Evolutionary conservation across 257 asterid species (phyloP).

Genomic region (Jacaranda copaia): DNA sequence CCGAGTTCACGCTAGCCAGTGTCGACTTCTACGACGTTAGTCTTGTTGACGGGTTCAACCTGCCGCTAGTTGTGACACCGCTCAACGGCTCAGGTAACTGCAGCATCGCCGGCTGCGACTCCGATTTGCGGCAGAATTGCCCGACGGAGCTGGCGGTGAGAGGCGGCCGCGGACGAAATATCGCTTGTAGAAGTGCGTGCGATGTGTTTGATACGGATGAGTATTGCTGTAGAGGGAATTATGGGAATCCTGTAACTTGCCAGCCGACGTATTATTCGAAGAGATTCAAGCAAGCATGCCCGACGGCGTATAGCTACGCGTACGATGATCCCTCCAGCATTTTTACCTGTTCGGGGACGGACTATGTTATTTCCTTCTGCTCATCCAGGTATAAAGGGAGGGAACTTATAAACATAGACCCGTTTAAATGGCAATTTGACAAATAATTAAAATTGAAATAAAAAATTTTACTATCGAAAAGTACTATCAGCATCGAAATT

Average conservation of each 20-base stretch:
- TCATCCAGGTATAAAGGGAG: constrained; percentile 57
- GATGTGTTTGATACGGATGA: constrained; percentile 87
- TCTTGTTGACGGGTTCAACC: constrained; percentile 89
- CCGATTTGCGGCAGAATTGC: constrained; percentile 67
- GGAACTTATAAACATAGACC: too few relatives aligned
- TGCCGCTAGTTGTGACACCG: constrained; percentile 76
- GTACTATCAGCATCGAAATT: too few relatives aligned
- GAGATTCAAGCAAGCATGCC: constrained; percentile 77
- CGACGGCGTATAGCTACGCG: constrained; percentile 87
- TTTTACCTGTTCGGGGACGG: constrained; percentile 70
- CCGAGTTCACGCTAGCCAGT: constrained; percentile 79
- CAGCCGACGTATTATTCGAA: constrained; percentile 81
- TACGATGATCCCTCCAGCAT: constrained; percentile 92
- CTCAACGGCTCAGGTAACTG: constrained; percentile 80
- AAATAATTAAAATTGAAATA: too few relatives aligned
- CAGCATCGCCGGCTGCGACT: constrained; percentile 76
- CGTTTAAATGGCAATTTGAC: too few relatives aligned
- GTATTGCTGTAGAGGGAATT: constrained; percentile 80
- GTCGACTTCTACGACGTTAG: constrained; percentile 88
- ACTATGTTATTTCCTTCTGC: constrained; percentile 82
- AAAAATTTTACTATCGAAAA: too few relatives aligned
- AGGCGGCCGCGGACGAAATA: constrained; percentile 55
- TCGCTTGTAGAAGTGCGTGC: constrained; percentile 90
- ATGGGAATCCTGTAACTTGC: constrained; percentile 79
- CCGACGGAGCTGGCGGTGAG: constrained; percentile 71